These are phyloP conservation scores for Brassica rapa DNA, from an alignment of 345 rosid species.

Conservation along the genomic window DNA sequence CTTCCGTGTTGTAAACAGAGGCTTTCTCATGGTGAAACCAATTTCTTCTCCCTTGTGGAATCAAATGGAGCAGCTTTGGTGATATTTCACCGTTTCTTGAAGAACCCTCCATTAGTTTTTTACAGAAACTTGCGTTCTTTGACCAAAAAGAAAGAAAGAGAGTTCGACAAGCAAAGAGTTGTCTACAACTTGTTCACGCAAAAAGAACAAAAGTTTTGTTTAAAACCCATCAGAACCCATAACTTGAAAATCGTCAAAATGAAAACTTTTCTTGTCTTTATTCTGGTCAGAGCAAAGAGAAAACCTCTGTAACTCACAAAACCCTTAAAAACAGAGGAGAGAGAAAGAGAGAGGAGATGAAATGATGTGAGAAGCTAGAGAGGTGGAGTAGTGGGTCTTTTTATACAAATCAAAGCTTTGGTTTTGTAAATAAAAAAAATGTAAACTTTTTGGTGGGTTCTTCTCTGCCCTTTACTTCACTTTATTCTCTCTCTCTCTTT, in stretches of 20 bases:
- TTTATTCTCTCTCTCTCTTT: slow-evolving; percentile 14
- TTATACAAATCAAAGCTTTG: slow-evolving; percentile 35
- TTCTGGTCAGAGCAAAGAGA: neutral
- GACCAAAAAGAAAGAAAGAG: neutral
- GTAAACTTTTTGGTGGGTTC: slow-evolving; percentile 38
- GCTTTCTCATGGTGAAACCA: slow-evolving; percentile 44
- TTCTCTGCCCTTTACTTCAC: neutral
- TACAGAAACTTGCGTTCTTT: neutral
- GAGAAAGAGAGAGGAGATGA: slow-evolving; percentile 10
- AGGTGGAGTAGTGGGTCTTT: slow-evolving; percentile 21
- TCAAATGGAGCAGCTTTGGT: slow-evolving; percentile 65
- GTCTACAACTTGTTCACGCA: slow-evolving; percentile 6
- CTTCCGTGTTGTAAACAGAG: slow-evolving; percentile 51
- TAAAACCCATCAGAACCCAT: neutral
- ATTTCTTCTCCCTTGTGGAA: slow-evolving; percentile 55
- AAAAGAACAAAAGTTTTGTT: neutral
- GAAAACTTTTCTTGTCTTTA: neutral
- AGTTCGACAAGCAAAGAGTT: neutral
- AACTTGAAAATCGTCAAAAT: neutral
- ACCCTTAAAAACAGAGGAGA: neutral
- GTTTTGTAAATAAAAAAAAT: neutral
- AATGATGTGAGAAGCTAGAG: slow-evolving; percentile 26
- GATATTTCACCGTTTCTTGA: slow-evolving; percentile 51
- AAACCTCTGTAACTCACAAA: neutral
- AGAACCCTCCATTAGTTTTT: slow-evolving; percentile 47